Evolutionary conservation across 306 rosid genomes (phyloP), one percentile per base, ranked within the genome.

Genomic region (Parietaria judaica): DNA sequence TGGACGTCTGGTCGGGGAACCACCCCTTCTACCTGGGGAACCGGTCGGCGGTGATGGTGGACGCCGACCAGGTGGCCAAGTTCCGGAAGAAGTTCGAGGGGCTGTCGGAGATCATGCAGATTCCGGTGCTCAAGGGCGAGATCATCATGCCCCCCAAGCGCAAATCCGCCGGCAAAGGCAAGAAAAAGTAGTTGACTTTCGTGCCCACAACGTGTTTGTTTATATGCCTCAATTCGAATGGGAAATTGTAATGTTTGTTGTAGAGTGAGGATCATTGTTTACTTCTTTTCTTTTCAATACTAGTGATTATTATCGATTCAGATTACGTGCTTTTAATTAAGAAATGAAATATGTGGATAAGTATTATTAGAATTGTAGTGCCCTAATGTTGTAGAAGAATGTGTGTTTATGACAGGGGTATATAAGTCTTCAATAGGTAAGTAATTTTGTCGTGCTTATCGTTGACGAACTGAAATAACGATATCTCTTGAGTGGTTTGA

Each of bases 1-100:
- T 91, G 37, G 96, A 91, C 23, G 96, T 91, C 44, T 91, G 98
- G 98, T 87, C 98, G 0, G 98, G 98, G 1, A 91, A 91, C 82
- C 98, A 91, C 70, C 98, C 89, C 0, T 91, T 91, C 77, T 91
- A 87, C 78, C 88, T 81, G 36, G 98, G 98, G 0, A 82, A 72
- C 80, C 89, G 98, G 31, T 74, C 89, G 3, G 89, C 56, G 0
- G 6, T 58, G 7, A 53, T 83, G 41, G 69, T 82, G 5, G 84
- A 77, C 58, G 97, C 80, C 45, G 92, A 88, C 60, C 96, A 83
- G 80, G 98, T 91, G 3, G 98, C 83, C 89, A 91, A 88, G 75
- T 91, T 91, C 77, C 72, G 96, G n/a, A 87, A 85, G 92, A 91
- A 78, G 81, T 91, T 43, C 74, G 91, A 86, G 1, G 96, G 69